Conservation (phyloP, 495 filamentous ascomycete genomes). For the Penicillium cosmopolitanum region DNA sequence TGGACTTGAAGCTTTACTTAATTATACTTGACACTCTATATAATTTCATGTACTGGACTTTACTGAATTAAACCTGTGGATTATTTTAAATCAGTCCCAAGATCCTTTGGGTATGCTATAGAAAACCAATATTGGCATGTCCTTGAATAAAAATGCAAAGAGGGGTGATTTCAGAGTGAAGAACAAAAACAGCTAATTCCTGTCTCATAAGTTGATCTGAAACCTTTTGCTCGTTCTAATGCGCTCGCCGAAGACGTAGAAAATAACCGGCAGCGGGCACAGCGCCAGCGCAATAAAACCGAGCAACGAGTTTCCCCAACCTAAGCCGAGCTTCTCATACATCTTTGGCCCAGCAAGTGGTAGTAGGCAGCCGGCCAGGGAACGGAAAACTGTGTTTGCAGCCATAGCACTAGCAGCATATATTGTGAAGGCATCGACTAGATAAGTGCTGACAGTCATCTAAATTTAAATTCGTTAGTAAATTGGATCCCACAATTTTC, state of each 20-base stretch:
- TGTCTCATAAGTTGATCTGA: slow-evolving; percentile 11
- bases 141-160: too few relatives aligned
- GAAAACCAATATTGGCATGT: too few relatives aligned
- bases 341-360: slow-evolving; percentile 67
- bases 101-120: too few relatives aligned
- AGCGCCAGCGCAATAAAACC: slow-evolving; percentile 64
- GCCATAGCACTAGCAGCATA: slow-evolving; percentile 61
- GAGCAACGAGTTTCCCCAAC: slow-evolving; percentile 70
- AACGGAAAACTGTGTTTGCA: slow-evolving; percentile 55
- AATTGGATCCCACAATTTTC: too few relatives aligned
- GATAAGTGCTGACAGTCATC: slow-evolving; percentile 50
- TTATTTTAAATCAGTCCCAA: too few relatives aligned
- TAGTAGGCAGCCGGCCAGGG: slow-evolving; percentile 61
- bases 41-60: neutral
- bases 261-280: slow-evolving; percentile 38
- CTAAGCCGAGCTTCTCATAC: slow-evolving; percentile 61
- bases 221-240: slow-evolving; percentile 39
- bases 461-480: neutral
- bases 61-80: neutral
- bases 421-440: slow-evolving; percentile 66
- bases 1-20: too few relatives aligned
- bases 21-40: too few relatives aligned
- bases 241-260: slow-evolving; percentile 34
- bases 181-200: neutral
- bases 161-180: too few relatives aligned